phyloP scores from a whole-genome alignment of 352 stramenopile species.

The Halophytophthora polymorphica region DNA sequence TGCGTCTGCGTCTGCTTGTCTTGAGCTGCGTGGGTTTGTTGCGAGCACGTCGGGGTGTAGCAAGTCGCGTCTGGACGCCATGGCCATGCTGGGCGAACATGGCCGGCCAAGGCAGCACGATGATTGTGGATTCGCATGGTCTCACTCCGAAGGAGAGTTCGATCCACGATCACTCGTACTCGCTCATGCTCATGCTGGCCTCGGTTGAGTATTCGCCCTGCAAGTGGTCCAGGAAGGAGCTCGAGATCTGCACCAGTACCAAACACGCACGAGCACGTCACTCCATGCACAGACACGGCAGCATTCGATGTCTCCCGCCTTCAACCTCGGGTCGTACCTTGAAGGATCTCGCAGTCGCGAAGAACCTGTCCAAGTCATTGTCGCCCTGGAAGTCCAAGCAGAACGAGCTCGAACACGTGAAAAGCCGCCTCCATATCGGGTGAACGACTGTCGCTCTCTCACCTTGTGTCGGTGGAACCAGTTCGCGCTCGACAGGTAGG shows the following conservation, averaged over 20 bases:
- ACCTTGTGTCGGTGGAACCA: slow-evolving; percentile 42
- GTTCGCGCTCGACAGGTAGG: slow-evolving; percentile 27
- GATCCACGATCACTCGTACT: slow-evolving; percentile 22
- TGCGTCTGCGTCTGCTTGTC: too few species aligned
- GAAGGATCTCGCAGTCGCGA: slow-evolving; percentile 28
- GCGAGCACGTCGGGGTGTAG: too few species aligned
- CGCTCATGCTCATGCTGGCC: slow-evolving; percentile 41
- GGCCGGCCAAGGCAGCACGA: too few species aligned
- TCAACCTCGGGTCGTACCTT: slow-evolving; percentile 17
- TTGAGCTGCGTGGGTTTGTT: too few species aligned
- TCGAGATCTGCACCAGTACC: slow-evolving; percentile 24
- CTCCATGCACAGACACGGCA: not conserved
- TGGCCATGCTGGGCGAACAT: too few species aligned
- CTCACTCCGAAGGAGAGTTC: not conserved
- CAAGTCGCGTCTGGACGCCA: too few species aligned
- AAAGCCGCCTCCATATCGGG: not conserved
- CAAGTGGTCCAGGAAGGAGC: slow-evolving; percentile 36
- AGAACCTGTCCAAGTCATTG: slow-evolving; percentile 33
- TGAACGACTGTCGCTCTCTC: slow-evolving; percentile 1
- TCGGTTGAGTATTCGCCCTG: slow-evolving; percentile 46
- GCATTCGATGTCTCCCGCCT: not conserved
- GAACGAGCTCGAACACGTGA: not conserved
- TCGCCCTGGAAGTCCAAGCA: slow-evolving; percentile 21
- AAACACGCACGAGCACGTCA: slow-evolving; percentile 2
- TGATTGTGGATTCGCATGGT: not conserved